Base-by-base conservation (phyloP, 2,329 filamentous ascomycete genomes). In the Xylariaceae sp. region DNA sequence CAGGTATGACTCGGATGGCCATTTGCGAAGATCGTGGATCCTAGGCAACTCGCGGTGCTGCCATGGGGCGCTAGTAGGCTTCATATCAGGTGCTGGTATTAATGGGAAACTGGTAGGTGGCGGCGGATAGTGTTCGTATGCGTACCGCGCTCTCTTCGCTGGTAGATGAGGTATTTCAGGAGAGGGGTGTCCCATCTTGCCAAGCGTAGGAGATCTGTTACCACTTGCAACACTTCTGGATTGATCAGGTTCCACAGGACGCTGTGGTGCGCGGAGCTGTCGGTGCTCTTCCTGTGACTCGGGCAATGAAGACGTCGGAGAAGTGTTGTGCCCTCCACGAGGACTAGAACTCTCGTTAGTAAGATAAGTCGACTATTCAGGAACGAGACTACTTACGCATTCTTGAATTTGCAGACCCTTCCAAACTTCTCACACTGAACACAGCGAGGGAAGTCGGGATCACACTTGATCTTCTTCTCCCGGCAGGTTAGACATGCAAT, bases 391-490 rank as follows among this genome's bases (percentile, higher is more conserved):
- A 86, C 87, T 83, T 75, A 93, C 88, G 89, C 89, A 72, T 88
- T 89, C 72, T 90, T 89, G 66, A 90, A 91, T 71, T 87, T 87
- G 80, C 92, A 96, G 16, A 87, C 78, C 44, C 90, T 82, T 50
- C 91, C 90, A 66, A 93, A 93, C 73, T 96, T 96, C 67, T 94
- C 88, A 69, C 92, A 97, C 71, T 96, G 91, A 48, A 92, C 82
- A 63, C 92, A 97, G 61, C 90, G 90, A 38, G 89, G 89, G 59
- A 84, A 87, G 62, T 92, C 90, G 1, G 91, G 92, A 59, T 96
- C 90, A 66, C 92, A 97, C 71, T 96, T 96, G 74, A 97, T 96
- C 78, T 96, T 97, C 83, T 96, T 97, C 73, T 96, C 91, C 46
- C 92, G 83, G 69, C 92, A 97, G 12, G 90, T 94, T 53, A 96